phyloP scores from a whole-genome alignment of 2,329 filamentous ascomycete species.

The Trichothecium roseum region DNA sequence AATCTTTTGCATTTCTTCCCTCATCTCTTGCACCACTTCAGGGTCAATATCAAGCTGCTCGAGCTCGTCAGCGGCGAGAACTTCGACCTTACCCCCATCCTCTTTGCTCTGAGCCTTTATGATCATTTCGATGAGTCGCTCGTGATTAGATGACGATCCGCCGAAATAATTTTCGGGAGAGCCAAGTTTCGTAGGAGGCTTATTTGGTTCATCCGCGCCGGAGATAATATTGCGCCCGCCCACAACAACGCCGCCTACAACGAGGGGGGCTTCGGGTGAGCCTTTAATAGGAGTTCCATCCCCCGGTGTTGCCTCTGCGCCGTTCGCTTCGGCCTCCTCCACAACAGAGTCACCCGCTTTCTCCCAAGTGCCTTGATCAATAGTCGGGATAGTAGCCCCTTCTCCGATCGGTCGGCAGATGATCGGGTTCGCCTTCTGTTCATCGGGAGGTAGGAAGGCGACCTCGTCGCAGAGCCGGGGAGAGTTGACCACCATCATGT shows the following conservation, averaged over 20 bases:
- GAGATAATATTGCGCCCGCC: slow-evolving; percentile 40
- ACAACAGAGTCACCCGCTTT: slow-evolving; percentile 19
- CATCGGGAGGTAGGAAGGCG: slow-evolving; percentile 73
- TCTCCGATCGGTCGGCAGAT: slow-evolving; percentile 59
- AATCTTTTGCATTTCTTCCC: slow-evolving; percentile 55
- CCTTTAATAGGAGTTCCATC: not conserved
- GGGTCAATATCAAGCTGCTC: slow-evolving; percentile 56
- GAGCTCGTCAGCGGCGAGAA: slow-evolving; percentile 56
- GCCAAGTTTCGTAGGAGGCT: slow-evolving; percentile 32
- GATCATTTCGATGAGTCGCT: slow-evolving; percentile 30
- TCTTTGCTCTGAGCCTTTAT: slow-evolving; percentile 24
- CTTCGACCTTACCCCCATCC: slow-evolving; percentile 11
- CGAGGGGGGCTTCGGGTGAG: slow-evolving; percentile 21
- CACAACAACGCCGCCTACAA: slow-evolving; percentile 43
- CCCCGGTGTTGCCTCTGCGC: slow-evolving; percentile 1
- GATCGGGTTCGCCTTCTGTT: slow-evolving; percentile 66
- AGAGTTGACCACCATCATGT: slow-evolving; percentile 88
- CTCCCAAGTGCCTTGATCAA: slow-evolving; percentile 19
- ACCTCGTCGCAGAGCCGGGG: slow-evolving; percentile 79
- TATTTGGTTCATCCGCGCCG: slow-evolving; percentile 33
- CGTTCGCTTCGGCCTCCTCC: slow-evolving; percentile 3
- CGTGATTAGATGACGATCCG: slow-evolving; percentile 7
- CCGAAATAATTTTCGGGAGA: slow-evolving; percentile 31
- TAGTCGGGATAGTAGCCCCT: slow-evolving; percentile 25
- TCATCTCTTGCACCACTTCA: slow-evolving; percentile 58